Base-by-base conservation (phyloP, 345 rosid genomes). In the Moricandia arvensis region DNA sequence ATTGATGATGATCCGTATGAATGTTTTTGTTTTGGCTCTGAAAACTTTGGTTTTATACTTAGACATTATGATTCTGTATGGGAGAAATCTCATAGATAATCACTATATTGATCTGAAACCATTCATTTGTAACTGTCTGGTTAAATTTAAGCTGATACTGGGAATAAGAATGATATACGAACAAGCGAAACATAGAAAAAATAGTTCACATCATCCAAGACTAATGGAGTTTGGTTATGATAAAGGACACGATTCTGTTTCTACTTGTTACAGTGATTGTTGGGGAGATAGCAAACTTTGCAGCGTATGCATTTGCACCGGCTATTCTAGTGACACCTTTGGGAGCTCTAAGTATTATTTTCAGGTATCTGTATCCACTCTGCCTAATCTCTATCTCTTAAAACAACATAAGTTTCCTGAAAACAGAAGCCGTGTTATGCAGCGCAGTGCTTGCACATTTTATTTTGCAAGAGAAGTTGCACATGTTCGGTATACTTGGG, bases 261-360 rank as follows among this genome's bases (percentile, higher is more conserved):
- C 37, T 34, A 8, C 41, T 37, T 37, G 41, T 53, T 69, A 1
- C 41, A 93, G 97, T 93, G 98, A 86, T 93, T 68, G 53, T 85
- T 47, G 98, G 98, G 41, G 98, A 93, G 83, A 30, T 91, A 57
- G 97, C 98, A 4, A 93, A 93, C 72, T 93, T 93, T 66, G 98
- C 97, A 63, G 96, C 98, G n/a, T 93, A 93, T 75, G 98, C 97
- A 59, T 93, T 63, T 74, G 98, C 98, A 64, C 98, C 98, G 1
- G 96, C 98, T 17, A 91, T 93, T 80, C 87, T 93, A 3, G 98
- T 93, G 33, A 93, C 98, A 9, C 98, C 98, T 16, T 82, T 93
- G 78, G 98, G 98, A 74, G 98, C 98, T 49, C 75, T 93, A 61
- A 93, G 98, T 75, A 93, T 93, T 68, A 93, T 93, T 77, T 88